Percentiles rank a stretch among this genome's conserved stretches.
phyloP scores from a whole-genome alignment of 179 eudicot genomes.

The Beta macrorhiza region DNA sequence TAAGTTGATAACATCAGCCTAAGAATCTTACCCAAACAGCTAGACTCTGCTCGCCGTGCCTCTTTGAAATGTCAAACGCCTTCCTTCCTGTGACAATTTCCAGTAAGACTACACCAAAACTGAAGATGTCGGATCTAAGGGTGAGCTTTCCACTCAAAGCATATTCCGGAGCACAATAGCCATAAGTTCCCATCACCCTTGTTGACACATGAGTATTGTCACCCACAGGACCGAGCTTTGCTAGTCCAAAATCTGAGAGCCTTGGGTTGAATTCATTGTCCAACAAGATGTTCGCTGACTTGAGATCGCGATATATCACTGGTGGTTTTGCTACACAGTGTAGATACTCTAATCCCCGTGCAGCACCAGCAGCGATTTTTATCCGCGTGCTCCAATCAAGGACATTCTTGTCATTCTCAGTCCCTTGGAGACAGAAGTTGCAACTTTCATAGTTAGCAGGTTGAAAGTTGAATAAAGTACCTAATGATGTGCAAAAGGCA shows the following conservation, averaged over 20 bases:
- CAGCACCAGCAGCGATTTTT: slow-evolving; percentile 85
- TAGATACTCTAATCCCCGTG: slow-evolving; percentile 76
- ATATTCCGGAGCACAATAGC: slow-evolving; percentile 94
- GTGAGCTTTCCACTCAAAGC: slow-evolving; percentile 82
- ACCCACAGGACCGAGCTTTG: slow-evolving; percentile 88
- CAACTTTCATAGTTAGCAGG: background rate
- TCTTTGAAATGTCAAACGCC: slow-evolving; percentile 52
- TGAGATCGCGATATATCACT: slow-evolving; percentile 87
- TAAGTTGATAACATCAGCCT: background rate
- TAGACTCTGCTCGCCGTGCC: slow-evolving; percentile 59
- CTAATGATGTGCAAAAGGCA: background rate
- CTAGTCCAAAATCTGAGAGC: slow-evolving; percentile 92
- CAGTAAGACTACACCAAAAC: slow-evolving; percentile 86
- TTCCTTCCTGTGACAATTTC: slow-evolving; percentile 80
- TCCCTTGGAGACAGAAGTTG: slow-evolving; percentile 4
- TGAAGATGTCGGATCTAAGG: slow-evolving; percentile 74
- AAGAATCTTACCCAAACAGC: slow-evolving; percentile 58
- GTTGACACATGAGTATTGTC: slow-evolving; percentile 89
- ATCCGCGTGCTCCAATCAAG: slow-evolving; percentile 74
- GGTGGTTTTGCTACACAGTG: slow-evolving; percentile 85
- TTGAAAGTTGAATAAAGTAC: background rate
- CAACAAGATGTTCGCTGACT: slow-evolving; percentile 84
- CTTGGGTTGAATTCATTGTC: slow-evolving; percentile 73
- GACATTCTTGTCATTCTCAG: slow-evolving; percentile 36
- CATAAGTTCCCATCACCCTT: slow-evolving; percentile 92